Base-by-base conservation (phyloP, 768 basidiomycete species). In the Suillus hirtellus region DNA sequence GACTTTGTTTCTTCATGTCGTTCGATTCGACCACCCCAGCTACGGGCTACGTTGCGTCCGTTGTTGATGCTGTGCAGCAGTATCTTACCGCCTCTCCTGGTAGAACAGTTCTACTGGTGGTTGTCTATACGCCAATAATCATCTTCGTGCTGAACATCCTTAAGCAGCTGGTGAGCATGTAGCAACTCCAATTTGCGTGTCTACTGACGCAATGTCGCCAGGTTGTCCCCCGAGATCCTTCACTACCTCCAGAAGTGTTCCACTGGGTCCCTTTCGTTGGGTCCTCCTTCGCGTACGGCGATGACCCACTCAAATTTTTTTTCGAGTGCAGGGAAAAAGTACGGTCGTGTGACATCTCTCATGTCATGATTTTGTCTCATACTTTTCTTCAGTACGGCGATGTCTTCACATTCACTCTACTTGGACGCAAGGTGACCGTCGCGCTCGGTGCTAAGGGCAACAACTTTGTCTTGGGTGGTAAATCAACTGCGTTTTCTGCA, bases 401-500 rank as follows among this genome's bases (percentile, higher is more conserved):
- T 65, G 88, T 99, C n/a, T 99, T 99, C 81, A 96, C 96, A 1
- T 99, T 97, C 78, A 81, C 95, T 47, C 78, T 99, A 9, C 78
- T 98, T 61, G 97, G 97, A 46, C 87, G 94, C 65, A 88, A 86
- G 59, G 86, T 98, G 67, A 99, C 96, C 2, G 95, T 96, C 59
- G 89, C 93, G 3, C 83, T 99, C 24, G 93, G 95, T 42, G 81
- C 94, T 24, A 92, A 90, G 74, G 97, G 97, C 24, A 96, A 92
- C 76, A 95, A 99, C 78, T 90, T 97, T 69, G 80, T 98, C 56
- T 85, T 99, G 24, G 96, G 97, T 61, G 97, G 97, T 31, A 97
- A 95, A 79, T 88, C 93, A 37, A 88, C 89, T 2, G 88, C 92
- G 34, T 88, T 99, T 65, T 96, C 92, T 50, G 97, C 97, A 1